Evolutionary conservation across 140 eudicot genomes (phyloP).

Genomic region (Bidens hawaiensis): DNA sequence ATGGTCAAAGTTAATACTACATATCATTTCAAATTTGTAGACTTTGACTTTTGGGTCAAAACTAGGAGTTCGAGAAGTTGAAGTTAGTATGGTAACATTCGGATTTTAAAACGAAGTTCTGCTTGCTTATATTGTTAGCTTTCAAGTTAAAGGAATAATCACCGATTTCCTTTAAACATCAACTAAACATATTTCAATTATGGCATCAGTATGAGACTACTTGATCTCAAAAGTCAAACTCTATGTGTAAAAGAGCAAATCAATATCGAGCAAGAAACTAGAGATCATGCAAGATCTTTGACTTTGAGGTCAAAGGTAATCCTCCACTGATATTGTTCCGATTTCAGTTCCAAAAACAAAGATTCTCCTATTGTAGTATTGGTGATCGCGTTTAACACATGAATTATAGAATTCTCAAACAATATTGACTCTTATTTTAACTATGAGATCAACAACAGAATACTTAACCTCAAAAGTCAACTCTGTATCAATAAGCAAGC

Average conservation of each 20-base stretch:
- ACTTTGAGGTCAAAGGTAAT: conserved; percentile 3
- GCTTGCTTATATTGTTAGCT: background rate
- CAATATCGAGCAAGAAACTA: conserved; percentile 2
- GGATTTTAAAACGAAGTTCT: background rate
- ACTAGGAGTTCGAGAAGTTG: background rate
- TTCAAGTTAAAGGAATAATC: background rate
- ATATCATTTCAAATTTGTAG: background rate
- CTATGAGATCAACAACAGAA: background rate
- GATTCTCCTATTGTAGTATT: background rate
- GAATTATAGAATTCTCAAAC: background rate
- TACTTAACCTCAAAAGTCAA: background rate
- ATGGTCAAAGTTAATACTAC: background rate
- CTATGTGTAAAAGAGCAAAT: background rate
- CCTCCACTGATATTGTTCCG: background rate
- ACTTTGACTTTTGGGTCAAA: conserved; percentile 16
- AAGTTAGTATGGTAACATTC: background rate
- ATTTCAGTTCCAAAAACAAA: background rate
- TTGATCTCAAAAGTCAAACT: background rate
- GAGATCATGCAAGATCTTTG: background rate
- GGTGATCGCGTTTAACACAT: background rate
- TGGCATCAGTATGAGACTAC: background rate
- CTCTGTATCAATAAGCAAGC: background rate
- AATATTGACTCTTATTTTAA: background rate
- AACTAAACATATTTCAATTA: background rate
- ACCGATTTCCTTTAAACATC: background rate